Evolutionary conservation across 805 yeast genomes (phyloP).

Genomic region (Ascoidea tarda): DNA sequence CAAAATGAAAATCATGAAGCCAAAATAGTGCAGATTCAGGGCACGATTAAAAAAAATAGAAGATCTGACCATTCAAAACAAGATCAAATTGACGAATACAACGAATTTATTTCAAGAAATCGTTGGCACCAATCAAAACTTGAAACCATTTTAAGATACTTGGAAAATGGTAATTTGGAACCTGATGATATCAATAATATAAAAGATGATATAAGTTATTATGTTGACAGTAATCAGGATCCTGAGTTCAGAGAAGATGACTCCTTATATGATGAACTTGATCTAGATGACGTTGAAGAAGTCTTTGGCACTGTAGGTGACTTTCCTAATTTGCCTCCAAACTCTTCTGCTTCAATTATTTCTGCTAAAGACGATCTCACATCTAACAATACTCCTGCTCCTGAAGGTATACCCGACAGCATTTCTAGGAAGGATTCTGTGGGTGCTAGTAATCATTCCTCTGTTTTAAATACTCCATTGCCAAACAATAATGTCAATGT

Average conservation of each 20-base stretch:
- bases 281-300: constrained; percentile 32
- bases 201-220: constrained; percentile 82
- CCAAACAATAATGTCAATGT: background rate
- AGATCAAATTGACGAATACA: constrained; percentile 42
- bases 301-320: constrained; percentile 10
- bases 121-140: constrained; percentile 65
- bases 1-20: constrained; percentile 74
- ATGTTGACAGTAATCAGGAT: constrained; percentile 88
- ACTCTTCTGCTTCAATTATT: background rate
- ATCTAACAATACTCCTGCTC: constrained; percentile 29
- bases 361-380: constrained; percentile 40
- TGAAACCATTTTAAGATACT: constrained; percentile 61
- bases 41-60: constrained; percentile 42
- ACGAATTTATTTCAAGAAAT: constrained; percentile 43
- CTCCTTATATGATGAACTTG: constrained; percentile 79
- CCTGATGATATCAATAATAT: constrained; percentile 69
- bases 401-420: constrained; percentile 9
- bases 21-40: constrained; percentile 40
- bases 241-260: constrained; percentile 80
- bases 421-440: background rate
- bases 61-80: constrained; percentile 39
- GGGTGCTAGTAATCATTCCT: constrained; percentile 3
- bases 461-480: constrained; percentile 14
- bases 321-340: constrained; percentile 1
- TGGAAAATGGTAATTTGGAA: constrained; percentile 72